A percentile compares a stretch with the other conserved stretches of the same genome.
Evolutionary conservation across 257 asterid species (phyloP).

Genomic region (Verbena officinalis): DNA sequence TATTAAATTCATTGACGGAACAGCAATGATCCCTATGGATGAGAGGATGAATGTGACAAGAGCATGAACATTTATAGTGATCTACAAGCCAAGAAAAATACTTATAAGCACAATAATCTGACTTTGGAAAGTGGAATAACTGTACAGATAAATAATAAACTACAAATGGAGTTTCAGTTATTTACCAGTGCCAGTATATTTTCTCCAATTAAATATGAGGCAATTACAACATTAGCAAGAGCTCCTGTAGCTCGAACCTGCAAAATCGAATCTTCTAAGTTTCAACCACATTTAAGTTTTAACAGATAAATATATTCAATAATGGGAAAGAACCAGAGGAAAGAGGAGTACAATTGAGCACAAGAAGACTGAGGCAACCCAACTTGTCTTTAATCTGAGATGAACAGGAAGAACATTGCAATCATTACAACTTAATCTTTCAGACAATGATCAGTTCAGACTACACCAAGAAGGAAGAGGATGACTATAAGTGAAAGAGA

Average conservation of each 20-base stretch:
- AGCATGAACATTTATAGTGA: constrained; percentile 83
- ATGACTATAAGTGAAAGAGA: neutral
- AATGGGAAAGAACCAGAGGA: constrained; percentile 27
- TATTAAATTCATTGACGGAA: constrained; percentile 79
- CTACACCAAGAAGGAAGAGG: constrained; percentile 18
- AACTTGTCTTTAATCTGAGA: constrained; percentile 69
- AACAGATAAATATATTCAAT: constrained; percentile 17
- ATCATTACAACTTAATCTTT: constrained; percentile 3
- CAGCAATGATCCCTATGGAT: constrained; percentile 57
- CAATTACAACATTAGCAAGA: constrained; percentile 70
- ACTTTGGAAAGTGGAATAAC: neutral
- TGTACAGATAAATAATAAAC: neutral
- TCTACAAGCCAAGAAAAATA: constrained; percentile 45
- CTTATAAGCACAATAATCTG: constrained; percentile 3
- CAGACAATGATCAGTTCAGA: constrained; percentile 2
- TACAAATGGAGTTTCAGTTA: neutral
- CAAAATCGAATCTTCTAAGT: constrained; percentile 29
- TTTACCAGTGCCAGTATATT: constrained; percentile 89
- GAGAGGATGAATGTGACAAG: constrained; percentile 65
- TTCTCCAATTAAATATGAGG: constrained; percentile 88
- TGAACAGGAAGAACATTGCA: constrained; percentile 16
- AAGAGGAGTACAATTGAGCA: constrained; percentile 69
- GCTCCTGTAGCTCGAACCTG: constrained; percentile 94
- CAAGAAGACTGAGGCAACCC: constrained; percentile 74
- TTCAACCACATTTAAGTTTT: constrained; percentile 6